Percentiles rank a stretch among this genome's conserved stretches.
phyloP scores from a whole-genome alignment of 352 stramenopile species.

The Globisporangium sylvaticum region DNA sequence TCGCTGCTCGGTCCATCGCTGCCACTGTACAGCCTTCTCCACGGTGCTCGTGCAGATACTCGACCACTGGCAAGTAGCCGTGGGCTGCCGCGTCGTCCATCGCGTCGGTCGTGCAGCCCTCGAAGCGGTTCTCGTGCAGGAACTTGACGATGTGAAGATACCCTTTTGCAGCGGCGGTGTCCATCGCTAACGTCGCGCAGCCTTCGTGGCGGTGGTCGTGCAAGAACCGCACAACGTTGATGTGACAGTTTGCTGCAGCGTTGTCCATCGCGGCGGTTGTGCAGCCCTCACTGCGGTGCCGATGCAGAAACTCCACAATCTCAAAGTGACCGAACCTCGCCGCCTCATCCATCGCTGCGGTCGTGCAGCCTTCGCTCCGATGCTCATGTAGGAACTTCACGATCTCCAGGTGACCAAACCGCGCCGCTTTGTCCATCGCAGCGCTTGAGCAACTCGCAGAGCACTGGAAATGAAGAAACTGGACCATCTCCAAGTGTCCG shows the following conservation, averaged over 20 bases:
- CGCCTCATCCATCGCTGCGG: not conserved
- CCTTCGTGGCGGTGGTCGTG: not conserved
- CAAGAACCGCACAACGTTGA: constrained; percentile 2
- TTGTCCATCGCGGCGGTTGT: constrained; percentile 8
- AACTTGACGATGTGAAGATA: not conserved
- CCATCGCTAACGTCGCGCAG: not conserved
- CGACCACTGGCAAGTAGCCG: not conserved
- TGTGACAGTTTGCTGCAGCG: not conserved
- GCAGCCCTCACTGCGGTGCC: not conserved
- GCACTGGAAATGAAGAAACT: not conserved
- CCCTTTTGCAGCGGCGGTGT: constrained; percentile 2
- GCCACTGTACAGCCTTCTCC: not conserved
- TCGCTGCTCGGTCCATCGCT: not conserved
- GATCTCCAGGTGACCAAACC: not conserved
- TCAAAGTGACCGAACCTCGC: not conserved
- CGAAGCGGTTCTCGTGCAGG: not conserved
- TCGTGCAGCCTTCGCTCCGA: not conserved
- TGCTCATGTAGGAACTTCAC: not conserved
- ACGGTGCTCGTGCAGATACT: constrained; percentile 11
- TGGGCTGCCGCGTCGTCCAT: not conserved
- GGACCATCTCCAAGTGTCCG: not conserved
- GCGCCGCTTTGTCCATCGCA: not conserved
- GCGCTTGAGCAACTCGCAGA: not conserved
- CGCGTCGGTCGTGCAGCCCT: not conserved
- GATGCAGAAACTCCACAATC: not conserved